A percentile compares a stretch with the other conserved stretches of the same genome.
These are phyloP conservation scores for Boletus smithii DNA, from an alignment of 1,284 basidiomycete genomes.

Conservation along the genomic window DNA sequence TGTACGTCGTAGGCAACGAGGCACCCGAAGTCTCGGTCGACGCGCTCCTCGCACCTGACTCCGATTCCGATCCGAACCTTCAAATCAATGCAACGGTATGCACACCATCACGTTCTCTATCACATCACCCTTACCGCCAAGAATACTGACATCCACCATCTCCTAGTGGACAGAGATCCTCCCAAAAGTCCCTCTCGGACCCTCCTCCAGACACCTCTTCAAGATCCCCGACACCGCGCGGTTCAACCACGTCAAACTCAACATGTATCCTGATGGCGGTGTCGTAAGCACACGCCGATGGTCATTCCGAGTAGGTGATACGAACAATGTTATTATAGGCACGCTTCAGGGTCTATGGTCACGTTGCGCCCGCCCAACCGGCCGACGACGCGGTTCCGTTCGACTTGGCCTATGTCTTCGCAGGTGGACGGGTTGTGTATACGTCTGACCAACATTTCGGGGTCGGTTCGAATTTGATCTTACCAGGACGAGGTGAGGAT, in stretches of 20 bases:
- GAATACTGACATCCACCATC: neutral
- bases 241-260: conserved; percentile 84
- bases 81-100: conserved; percentile 49
- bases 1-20: conserved; percentile 76
- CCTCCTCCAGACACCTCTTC: conserved; percentile 85
- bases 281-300: conserved; percentile 56
- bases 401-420: conserved; percentile 89
- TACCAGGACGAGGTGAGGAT: conserved; percentile 76
- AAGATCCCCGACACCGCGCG: conserved; percentile 53
- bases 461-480: conserved; percentile 84
- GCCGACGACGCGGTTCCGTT: conserved; percentile 48
- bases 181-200: conserved; percentile 72
- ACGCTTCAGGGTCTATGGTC: conserved; percentile 85
- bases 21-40: conserved; percentile 79
- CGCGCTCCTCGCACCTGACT: conserved; percentile 50
- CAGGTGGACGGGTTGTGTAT: conserved; percentile 80
- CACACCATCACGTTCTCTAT: neutral
- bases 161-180: conserved; percentile 80
- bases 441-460: conserved; percentile 95
- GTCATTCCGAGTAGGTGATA: neutral
- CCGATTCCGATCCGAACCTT: conserved; percentile 16
- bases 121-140: neutral
- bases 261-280: conserved; percentile 97
- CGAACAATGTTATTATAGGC: conserved; percentile 48
- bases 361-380: conserved; percentile 66